Evolutionary conservation across 352 stramenopile species (phyloP), one percentile per base, ranked within the genome.

Genomic region (Phytophthora cryptogea): DNA sequence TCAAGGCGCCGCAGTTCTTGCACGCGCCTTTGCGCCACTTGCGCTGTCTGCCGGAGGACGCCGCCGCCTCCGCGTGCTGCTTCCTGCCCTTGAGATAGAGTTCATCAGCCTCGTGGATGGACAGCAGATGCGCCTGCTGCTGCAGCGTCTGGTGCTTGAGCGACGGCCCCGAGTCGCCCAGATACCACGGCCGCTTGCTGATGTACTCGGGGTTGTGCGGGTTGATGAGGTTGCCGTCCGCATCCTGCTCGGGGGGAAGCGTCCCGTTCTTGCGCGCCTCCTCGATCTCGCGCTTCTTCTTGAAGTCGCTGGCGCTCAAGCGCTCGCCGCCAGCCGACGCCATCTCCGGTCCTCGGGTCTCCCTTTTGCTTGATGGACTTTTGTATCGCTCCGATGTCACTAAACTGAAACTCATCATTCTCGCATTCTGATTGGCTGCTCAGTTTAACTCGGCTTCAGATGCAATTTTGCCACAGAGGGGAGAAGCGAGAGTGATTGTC

Each of bases 131-230:
- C 59, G 91, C 90, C 63, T 97, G 82, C 57, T 96, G 95, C 61
- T 98, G 76, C 47, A 92, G 62, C 48, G 86, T 92, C 78, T 99
- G 96, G 73, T 99, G 96, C 59, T 98, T 97, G 46, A 99, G 80
- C 36, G 93, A 98, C 26, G 95, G 91, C 30, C 93, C 93, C 44
- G 79, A 89, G 65, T 97, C 83, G 53, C 93, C 97, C 43, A 99
- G 77, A 78, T 99, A 99, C 98, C 98, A 99, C 47, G 98, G 98
- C 63, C 94, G 86, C 76, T 99, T 98, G 43, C 90, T 98, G 68
- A 99, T 99, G 80, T 98, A 99, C 76, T 99, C 96, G 40, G 98
- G 98, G 73, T 99, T 99, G 85, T 99, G 97, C 37, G 97, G 97
- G 77, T 99, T 99, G 71, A 99, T 99, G 66, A 99, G 98, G 57